Percentiles rank a stretch among this genome's conserved stretches.
Evolutionary conservation across 2,329 filamentous ascomycete genomes (phyloP).

Genomic region (Sporothrix pseudoabietina): DNA sequence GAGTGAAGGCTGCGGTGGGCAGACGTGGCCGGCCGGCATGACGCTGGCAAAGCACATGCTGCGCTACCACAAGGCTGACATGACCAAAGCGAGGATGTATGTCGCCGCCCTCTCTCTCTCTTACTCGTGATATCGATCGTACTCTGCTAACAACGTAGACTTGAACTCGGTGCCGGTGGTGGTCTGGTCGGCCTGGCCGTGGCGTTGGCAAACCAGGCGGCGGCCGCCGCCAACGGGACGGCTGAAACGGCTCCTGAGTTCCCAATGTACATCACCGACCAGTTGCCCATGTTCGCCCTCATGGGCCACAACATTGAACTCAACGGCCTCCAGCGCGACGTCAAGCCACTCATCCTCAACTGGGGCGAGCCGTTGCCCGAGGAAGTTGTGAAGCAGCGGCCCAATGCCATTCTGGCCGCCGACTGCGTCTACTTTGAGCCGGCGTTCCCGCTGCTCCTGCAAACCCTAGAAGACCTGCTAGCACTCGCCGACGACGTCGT

Average conservation of each 20-base stretch:
- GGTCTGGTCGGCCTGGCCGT: slow-evolving; percentile 76
- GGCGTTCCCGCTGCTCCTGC: slow-evolving; percentile 82
- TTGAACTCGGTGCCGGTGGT: slow-evolving; percentile 90
- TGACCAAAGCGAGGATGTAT: slow-evolving; percentile 72
- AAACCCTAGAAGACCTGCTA: slow-evolving; percentile 75
- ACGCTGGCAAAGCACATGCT: slow-evolving; percentile 85
- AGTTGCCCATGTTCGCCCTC: slow-evolving; percentile 78
- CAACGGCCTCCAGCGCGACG: slow-evolving; percentile 67
- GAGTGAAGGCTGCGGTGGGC: slow-evolving; percentile 84
- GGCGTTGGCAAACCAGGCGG: slow-evolving; percentile 52
- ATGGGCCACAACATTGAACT: slow-evolving; percentile 87
- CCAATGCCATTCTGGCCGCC: slow-evolving; percentile 85
- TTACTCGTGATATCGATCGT: too few relatives aligned
- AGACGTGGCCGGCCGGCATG: slow-evolving; percentile 93
- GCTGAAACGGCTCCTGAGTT: slow-evolving; percentile 36
- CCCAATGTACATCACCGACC: slow-evolving; percentile 81
- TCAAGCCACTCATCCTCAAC: slow-evolving; percentile 72
- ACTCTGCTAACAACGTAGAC: slow-evolving; percentile 51
- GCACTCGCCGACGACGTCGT: slow-evolving; percentile 59
- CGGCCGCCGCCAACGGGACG: neutral
- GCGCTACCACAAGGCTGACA: slow-evolving; percentile 64
- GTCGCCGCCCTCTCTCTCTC: slow-evolving; percentile 37
- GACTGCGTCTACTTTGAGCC: slow-evolving; percentile 98
- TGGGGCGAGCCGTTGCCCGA: slow-evolving; percentile 68
- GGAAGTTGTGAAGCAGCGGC: slow-evolving; percentile 58